A percentile compares a stretch with the other conserved stretches of the same genome.
phyloP scores from a whole-genome alignment of 805 yeast species.

The Candida odintsovae region DNA sequence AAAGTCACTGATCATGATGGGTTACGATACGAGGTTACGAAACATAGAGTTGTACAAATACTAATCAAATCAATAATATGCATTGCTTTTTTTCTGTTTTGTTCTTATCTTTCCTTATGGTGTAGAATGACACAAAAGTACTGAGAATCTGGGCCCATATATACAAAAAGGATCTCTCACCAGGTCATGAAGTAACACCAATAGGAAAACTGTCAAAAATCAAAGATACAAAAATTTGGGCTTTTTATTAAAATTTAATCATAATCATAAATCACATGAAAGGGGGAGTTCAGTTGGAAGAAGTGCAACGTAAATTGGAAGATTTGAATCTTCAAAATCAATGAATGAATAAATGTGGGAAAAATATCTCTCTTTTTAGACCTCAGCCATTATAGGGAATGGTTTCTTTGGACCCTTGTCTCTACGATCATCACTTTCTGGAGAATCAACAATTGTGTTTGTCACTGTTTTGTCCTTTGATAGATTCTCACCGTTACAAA shows the following conservation, averaged over 20 bases:
- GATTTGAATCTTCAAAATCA: background rate
- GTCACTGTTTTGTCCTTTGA: slow-evolving; percentile 63
- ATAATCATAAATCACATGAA: slow-evolving; percentile 1
- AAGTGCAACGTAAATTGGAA: background rate
- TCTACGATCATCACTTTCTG: slow-evolving; percentile 40
- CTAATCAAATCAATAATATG: background rate
- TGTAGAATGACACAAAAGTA: background rate
- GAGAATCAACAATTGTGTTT: slow-evolving; percentile 66
- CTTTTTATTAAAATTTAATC: background rate
- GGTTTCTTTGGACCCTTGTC: slow-evolving; percentile 28
- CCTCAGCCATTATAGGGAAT: slow-evolving; percentile 25
- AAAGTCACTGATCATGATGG: too few relatives aligned
- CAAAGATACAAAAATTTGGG: background rate
- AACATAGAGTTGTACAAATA: background rate
- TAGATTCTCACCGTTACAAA: slow-evolving; percentile 74
- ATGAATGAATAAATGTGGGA: background rate
- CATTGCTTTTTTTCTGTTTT: background rate
- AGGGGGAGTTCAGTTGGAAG: background rate
- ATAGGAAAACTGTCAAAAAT: background rate
- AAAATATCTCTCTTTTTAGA: slow-evolving; percentile 2
- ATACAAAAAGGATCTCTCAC: background rate
- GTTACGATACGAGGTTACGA: background rate
- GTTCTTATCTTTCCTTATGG: background rate
- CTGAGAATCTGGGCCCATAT: background rate
- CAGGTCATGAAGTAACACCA: background rate